Evolutionary conservation across 1,284 basidiomycete genomes (phyloP), one percentile per base, ranked within the genome.

Genomic region (Boletus mariae): DNA sequence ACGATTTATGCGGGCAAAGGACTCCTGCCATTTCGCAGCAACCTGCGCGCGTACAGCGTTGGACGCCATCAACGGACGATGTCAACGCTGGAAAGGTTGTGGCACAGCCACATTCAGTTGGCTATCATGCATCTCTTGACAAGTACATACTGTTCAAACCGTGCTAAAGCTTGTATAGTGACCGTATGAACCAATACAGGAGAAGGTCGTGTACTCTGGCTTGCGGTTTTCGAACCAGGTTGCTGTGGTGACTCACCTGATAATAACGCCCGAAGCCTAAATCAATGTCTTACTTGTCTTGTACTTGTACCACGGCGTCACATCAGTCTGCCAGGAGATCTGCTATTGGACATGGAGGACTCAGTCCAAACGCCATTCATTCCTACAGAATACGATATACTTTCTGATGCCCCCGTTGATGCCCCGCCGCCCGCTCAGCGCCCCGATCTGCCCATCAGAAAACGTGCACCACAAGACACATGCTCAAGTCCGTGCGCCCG

Each of bases 11-110:
- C 84, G 78, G 17, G 74, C 69, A 63, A 89, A 88, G 0, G 83
- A 75, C 29, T 83, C 78, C 58, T 87, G 82, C 87, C 87, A 90
- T 71, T 87, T 86, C 4, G 78, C 72, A n/a, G 79, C 77, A 5
- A 87, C 82, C 59, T 87, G 84, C 2, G 77, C 74, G 37, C 76
- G 76, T 17, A 85, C 69, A 29, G 82, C 81, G 52, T 77, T 75
- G 1, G 80, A 80, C 20, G 78, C 75, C 80, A 81, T 82, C 25
- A 37, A 55, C 23, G n/a, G 37, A 54, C 20, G 20, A 20, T 20
- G 20, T 20, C 20, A 17, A 9, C 13, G 9, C 29, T 13, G 41
- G 51, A 9, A 57, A 26, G 8, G 48, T 44, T 11, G 2, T 5
- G 26, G 35, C 56, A 66, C 61, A 63, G 65, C 67, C 64, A 69